Evolutionary conservation across 2,329 filamentous ascomycete species (phyloP), one percentile per base, ranked within the genome.

Genomic region (Alternaria longipes): DNA sequence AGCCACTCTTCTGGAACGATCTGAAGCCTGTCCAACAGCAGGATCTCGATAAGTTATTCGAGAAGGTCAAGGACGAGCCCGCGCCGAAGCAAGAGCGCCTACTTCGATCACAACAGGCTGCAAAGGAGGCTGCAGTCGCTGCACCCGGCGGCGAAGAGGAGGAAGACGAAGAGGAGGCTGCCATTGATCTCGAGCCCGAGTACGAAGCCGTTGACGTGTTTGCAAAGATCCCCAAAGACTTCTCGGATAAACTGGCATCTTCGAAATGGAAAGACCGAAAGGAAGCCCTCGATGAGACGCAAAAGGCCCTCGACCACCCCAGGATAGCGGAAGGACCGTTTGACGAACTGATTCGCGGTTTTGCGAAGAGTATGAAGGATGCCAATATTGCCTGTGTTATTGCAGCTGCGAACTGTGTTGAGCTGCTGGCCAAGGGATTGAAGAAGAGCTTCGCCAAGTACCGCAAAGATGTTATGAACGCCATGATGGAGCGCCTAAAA

Each of bases 261-360:
- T 90, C 94, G 0, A 99, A 99, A 78, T 99, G 95, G 95, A 99
- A 99, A 77, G 96, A 99, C 69, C 87, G 95, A 63, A 99, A 99
- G 79, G 95, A 99, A 69, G 92, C 92, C 0, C 84, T 98, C 3
- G 95, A 99, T 63, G 92, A 88, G 9, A 84, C 97, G 0, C 90
- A 90, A 69, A 86, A 87, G 14, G 85, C 88, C 3, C 80, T 97
- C 56, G 96, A 97, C 70, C 90, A 96, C 41, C 93, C 94, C 14
- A 87, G 90, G 63, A 97, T 99, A 78, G 96, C 97, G 78, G 94
- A 98, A 69, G 92, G 89, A 7, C 90, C 92, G 56, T 98, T 93
- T 74, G 88, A 90, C 76, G 94, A 98, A 71, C 86, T 98, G 68
- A 88, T 92, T 57, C 87, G 92, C 62, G 90, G 88, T 4, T 85